Evolutionary conservation across 306 rosid genomes (phyloP).

Genomic region (Citrullus amarus): DNA sequence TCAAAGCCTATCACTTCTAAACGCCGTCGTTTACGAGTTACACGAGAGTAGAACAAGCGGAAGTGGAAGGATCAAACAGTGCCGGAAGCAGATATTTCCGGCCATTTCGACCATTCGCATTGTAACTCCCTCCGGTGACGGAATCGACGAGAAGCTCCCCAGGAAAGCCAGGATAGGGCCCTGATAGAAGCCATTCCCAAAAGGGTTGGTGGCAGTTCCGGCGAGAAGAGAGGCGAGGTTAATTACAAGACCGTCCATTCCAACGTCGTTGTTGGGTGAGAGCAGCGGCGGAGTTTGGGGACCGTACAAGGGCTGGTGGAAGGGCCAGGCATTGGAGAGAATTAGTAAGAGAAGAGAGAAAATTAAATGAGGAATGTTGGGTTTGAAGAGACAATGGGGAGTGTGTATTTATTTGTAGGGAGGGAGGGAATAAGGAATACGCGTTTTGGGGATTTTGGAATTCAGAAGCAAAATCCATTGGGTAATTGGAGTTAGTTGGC

Average conservation of each 20-base stretch:
- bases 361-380: no score
- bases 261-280: constrained; percentile 60
- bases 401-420: no score
- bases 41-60: constrained; percentile 33
- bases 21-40: neutral
- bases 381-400: no score
- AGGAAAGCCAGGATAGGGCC: constrained; percentile 52
- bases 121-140: constrained; percentile 39
- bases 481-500: no score
- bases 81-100: constrained; percentile 49
- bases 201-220: constrained; percentile 40
- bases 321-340: constrained; percentile 40
- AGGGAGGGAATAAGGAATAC: no score
- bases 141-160: constrained; percentile 36
- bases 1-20: neutral
- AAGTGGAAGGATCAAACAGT: constrained; percentile 33
- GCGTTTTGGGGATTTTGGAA: no score
- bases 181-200: constrained; percentile 48
- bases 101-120: constrained; percentile 35
- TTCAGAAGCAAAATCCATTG: no score
- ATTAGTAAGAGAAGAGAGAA: no score
- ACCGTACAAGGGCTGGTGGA: constrained; percentile 51
- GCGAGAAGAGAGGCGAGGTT: constrained; percentile 46
- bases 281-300: constrained; percentile 38
- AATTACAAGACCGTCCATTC: constrained; percentile 50